phyloP scores from a whole-genome alignment of 257 asterid genomes.

The Solanum virginianum region DNA sequence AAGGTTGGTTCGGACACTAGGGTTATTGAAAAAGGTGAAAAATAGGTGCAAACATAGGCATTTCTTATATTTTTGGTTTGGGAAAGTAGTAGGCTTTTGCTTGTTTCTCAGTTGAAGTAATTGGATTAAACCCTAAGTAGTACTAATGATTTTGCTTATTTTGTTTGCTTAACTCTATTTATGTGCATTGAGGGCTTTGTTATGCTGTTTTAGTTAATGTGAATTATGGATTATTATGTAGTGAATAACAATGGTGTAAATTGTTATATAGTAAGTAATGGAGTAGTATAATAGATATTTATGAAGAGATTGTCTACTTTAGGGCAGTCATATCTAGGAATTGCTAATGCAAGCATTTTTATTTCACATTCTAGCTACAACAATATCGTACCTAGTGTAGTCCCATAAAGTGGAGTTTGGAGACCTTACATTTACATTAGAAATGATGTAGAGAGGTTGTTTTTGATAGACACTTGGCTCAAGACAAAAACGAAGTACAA shows the following conservation, averaged over 20 bases:
- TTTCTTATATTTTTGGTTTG: background rate
- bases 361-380: background rate
- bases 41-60: too few species aligned
- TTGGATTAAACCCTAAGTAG: background rate
- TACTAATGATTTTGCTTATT: background rate
- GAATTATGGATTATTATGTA: background rate
- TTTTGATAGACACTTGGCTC: too few species aligned
- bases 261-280: background rate
- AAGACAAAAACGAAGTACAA: too few species aligned
- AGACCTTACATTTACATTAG: too few species aligned
- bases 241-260: background rate
- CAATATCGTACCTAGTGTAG: too few species aligned
- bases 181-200: background rate
- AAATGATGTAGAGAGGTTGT: too few species aligned
- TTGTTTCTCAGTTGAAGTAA: background rate
- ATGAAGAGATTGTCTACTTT: background rate
- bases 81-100: background rate
- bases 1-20: too few species aligned
- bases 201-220: background rate
- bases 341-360: background rate
- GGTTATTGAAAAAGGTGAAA: too few species aligned
- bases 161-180: background rate
- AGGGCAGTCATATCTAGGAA: background rate
- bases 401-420: too few species aligned
- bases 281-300: background rate